Evolutionary conservation across 164 flowering plant genomes (phyloP), one percentile per base, ranked within the genome.

Genomic region (Vitis labrusca): DNA sequence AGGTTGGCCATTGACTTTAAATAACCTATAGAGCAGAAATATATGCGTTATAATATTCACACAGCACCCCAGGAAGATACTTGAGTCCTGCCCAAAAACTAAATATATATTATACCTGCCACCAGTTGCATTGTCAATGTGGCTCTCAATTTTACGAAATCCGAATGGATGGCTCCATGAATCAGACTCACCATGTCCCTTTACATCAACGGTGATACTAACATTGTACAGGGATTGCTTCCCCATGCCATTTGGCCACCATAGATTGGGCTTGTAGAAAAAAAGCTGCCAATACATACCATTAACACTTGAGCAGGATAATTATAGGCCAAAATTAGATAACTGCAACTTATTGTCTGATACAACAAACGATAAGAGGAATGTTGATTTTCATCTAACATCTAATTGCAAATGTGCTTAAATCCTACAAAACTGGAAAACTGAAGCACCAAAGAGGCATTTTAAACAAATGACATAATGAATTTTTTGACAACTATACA

Each of bases 181-280:
- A 81, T 89, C 98, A 77, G 98, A 93, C 73, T 96, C 97, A 67
- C 95, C 97, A 76, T 62, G 79, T 64, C 90, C 95, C 68, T 93
- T 81, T 23, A 90, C 98, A 74, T 89, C 88, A 65, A 91, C 85
- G 17, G 86, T 76, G 70, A 96, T 86, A 55, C 47, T 78, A 70
- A 93, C 95, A 71, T 87, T 80, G 78, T 96, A 93, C 32, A 93
- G 75, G 51, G 89, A 81, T 73, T 93, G 99, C 78, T 93, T 87
- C 54, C 99, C 98, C 99, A 93, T 91, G 67, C 98, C 99, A 81
- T 96, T 93, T 69, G 99, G 99, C 98, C 99, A 96, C 98, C 99
- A 96, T 61, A 96, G 76, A 71, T 86, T 83, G 75, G 99, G 99
- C 79, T 88, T 96, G 86, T 96, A 93, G 88, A 96, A 93, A 66